These are phyloP conservation scores for Cordyceps cateniannulata DNA, from an alignment of 2,329 filamentous ascomycete genomes.

Conservation along the genomic window DNA sequence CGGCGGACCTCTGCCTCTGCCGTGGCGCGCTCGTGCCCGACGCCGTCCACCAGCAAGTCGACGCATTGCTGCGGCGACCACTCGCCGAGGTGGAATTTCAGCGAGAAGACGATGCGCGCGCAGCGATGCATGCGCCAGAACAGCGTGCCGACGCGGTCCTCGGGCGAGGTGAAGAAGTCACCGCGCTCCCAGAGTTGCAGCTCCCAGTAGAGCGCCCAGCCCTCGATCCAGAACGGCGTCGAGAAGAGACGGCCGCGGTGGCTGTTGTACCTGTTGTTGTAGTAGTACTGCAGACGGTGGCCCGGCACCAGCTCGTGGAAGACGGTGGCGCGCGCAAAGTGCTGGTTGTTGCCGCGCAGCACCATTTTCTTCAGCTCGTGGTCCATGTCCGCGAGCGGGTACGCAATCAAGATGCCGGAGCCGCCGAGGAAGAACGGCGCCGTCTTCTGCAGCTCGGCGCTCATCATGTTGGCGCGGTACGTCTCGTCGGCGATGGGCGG, in stretches of 20 bases:
- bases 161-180: slow-evolving; percentile 42
- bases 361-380: slow-evolving; percentile 52
- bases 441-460: slow-evolving; percentile 43
- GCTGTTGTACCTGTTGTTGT: slow-evolving; percentile 38
- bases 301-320: slow-evolving; percentile 58
- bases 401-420: slow-evolving; percentile 46
- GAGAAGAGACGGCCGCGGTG: slow-evolving; percentile 47
- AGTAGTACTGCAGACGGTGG: slow-evolving; percentile 47
- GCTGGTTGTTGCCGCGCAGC: slow-evolving; percentile 52
- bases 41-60: slow-evolving; percentile 47
- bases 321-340: slow-evolving; percentile 51
- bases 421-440: slow-evolving; percentile 57
- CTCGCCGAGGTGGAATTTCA: slow-evolving; percentile 51
- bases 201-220: slow-evolving; percentile 59
- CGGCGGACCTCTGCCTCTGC: slow-evolving; percentile 55
- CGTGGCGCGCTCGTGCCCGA: slow-evolving; percentile 52
- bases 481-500: slow-evolving; percentile 46
- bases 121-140: slow-evolving; percentile 60
- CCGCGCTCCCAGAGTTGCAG: slow-evolving; percentile 48
- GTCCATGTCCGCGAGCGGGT: slow-evolving; percentile 45
- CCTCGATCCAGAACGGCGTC: slow-evolving; percentile 54
- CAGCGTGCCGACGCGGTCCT: slow-evolving; percentile 50
- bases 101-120: slow-evolving; percentile 50
- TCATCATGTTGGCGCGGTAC: slow-evolving; percentile 52
- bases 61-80: slow-evolving; percentile 49